These are phyloP conservation scores for Daldinia loculata DNA, from an alignment of 495 filamentous ascomycete species.

Conservation along the genomic window DNA sequence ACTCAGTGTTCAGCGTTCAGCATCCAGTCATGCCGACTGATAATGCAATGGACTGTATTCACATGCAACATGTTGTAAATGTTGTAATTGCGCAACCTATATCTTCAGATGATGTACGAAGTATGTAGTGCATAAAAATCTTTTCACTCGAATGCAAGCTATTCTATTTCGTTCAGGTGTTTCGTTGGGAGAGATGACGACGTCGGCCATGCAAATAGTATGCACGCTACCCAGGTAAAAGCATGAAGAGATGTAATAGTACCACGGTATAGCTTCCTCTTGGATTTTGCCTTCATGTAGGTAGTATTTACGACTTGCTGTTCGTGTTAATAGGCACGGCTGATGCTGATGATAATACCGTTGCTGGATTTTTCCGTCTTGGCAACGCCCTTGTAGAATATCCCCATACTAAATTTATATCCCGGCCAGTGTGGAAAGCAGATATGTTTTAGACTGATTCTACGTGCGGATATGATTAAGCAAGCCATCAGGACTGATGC, in stretches of 20 bases:
- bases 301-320: not conserved
- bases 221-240: not conserved
- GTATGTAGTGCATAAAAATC: conserved; percentile 28
- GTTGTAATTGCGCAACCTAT: conserved; percentile 13
- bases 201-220: not conserved
- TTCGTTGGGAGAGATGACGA: conserved; percentile 21
- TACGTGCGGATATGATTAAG: not conserved
- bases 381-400: conserved; percentile 16
- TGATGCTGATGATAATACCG: conserved; percentile 25
- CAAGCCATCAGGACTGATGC: conserved; percentile 1
- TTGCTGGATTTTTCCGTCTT: conserved; percentile 29
- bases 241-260: conserved; percentile 3
- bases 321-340: conserved; percentile 16
- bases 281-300: conserved; percentile 14
- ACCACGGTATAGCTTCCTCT: conserved; percentile 7
- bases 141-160: conserved; percentile 15
- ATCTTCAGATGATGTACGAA: conserved; percentile 33
- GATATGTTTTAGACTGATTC: not conserved
- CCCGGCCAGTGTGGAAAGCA: conserved; percentile 3
- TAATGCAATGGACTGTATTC: not conserved
- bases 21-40: conserved; percentile 16
- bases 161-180: conserved; percentile 2
- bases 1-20: conserved; percentile 1
- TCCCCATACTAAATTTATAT: conserved; percentile 2
- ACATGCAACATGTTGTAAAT: not conserved